Evolutionary conservation across 306 rosid species (phyloP), one percentile per base, ranked within the genome.

Genomic region (Ziziphus jujuba): DNA sequence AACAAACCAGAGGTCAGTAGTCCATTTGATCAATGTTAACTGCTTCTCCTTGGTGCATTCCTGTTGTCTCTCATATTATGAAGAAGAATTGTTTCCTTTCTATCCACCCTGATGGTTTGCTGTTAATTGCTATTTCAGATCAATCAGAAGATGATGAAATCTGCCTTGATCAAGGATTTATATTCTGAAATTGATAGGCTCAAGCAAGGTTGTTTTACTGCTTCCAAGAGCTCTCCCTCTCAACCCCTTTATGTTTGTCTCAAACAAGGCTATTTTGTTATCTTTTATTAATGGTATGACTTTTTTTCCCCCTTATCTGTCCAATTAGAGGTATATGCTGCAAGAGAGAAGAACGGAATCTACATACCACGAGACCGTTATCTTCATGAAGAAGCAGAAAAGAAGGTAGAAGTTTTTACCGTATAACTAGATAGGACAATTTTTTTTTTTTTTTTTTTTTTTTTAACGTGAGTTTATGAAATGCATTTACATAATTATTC

Each of bases 61-160:
- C 36, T 9, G 24, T 5, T 20, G 56, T 63, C 45, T 66, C 38
- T 59, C 43, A 60, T 34, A 35, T 51, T 16, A 13, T 36, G 13
- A 15, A 35, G 49, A 20, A 49, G 34, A 59, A 9, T 47, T 47
- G 61, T 43, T 48, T 62, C 59, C 24, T 43, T 44, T 19, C 44
- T 15, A 61, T 64, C 74, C 50, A 20, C 45, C 58, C 67, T 77
- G 72, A 79, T 70, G 53, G 47, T 64, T 68, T 66, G 9, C 74
- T 45, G 66, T 65, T 65, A 63, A 28, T 82, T 56, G 14, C 19
- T 69, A 35, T 81, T 72, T 72, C 93, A 95, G 97, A 66, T 95
- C 71, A 95, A 95, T 73, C 99, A 95, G 81, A 95, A 95, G 83
- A 91, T 95, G 99, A 91, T 95, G 99, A 95, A 95, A 78, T 91